Evolutionary conservation across 2,329 filamentous ascomycete species (phyloP), one percentile per base, ranked within the genome.

Genomic region (Nemania abortiva): DNA sequence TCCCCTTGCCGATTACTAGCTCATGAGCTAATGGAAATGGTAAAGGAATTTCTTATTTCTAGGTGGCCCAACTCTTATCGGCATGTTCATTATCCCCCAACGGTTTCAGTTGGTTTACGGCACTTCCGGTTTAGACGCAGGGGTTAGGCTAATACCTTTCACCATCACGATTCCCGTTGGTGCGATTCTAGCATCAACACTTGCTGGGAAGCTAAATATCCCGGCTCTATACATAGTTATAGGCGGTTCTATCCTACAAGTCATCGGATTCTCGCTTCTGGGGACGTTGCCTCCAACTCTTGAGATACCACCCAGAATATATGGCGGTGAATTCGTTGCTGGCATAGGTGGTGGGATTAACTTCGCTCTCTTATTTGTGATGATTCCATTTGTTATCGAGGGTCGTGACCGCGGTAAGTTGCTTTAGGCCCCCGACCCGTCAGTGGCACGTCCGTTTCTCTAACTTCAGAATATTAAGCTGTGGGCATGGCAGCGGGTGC

Each of bases 91-190:
- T 5, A 31, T 76, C 5, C 65, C 73, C 0, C 70, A 75, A 20
- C 13, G 66, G 6, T 76, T 72, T 37, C 66, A 74, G 45, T 29
- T 74, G 2, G 66, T 73, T 0, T 61, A 73, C 10, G 69, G 68
- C 13, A 11, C 59, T 0, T 70, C 69, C 9, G 57, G 70, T 5
- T 65, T 72, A 1, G 53, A 73, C 10, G 69, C 73, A 1, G 73
- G 70, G 2, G 65, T 74, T 0, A 42, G 68, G n/a, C 6, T 74
- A 0, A 69, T 74, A 13, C 73, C 73, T 1, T 74, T 72, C 11
- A 64, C 63, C 0, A 3, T 66, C 5, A 31, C 24, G 2, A 31
- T 60, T 3, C 53, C 73, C 0, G 15, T 70, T 11, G 67, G 65
- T 13, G 52, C 63, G 2, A 60, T 65, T 0, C 15, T 70, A 1